Evolutionary conservation across 352 stramenopile genomes (phyloP), one percentile per base, ranked within the genome.

Genomic region (Aphanomyces invadans): DNA sequence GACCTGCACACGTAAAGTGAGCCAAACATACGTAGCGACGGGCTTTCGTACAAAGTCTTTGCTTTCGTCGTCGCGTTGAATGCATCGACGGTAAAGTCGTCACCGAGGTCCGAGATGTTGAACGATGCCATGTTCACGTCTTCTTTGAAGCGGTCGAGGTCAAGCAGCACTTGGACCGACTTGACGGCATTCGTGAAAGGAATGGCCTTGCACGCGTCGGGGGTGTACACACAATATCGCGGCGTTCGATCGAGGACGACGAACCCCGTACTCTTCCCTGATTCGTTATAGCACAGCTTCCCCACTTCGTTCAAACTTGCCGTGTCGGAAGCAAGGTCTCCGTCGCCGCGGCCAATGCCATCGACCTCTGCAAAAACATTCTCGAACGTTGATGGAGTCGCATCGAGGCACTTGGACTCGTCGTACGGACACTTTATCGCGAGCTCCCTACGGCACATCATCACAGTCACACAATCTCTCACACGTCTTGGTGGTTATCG

Each of bases 361-460:
- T 54, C 46, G 46, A 54, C 2, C 28, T 54, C 28, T 0, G 46
- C 46, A 54, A 54, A 54, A 28, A 54, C 46, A 1, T 17, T 28
- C 19, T 10, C 9, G 46, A 29, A 21, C 46, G 46, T 54, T 21
- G 46, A 17, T 12, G 46, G 19, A 10, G 46, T 54, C 19, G 46
- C 46, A 21, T 0, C 25, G 9, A 28, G 9, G 46, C 46, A 54
- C 19, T 21, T 29, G 19, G 19, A 28, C 17, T 21, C 19, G 23
- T 54, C 46, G 46, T 54, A 54, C 25, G 46, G 46, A 28, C 46
- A 54, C 25, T 54, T 54, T 23, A 54, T 29, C n/a, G n/a, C n/a
- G n/a, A n/a, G n/a, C n/a, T n/a, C n/a, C n/a, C n/a, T n/a, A n/a
- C n/a, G n/a, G n/a, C n/a, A n/a, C n/a, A n/a, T n/a, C n/a, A n/a